Evolutionary conservation across 805 yeast species (phyloP).

Genomic region (Metschnikowia anglica): DNA sequence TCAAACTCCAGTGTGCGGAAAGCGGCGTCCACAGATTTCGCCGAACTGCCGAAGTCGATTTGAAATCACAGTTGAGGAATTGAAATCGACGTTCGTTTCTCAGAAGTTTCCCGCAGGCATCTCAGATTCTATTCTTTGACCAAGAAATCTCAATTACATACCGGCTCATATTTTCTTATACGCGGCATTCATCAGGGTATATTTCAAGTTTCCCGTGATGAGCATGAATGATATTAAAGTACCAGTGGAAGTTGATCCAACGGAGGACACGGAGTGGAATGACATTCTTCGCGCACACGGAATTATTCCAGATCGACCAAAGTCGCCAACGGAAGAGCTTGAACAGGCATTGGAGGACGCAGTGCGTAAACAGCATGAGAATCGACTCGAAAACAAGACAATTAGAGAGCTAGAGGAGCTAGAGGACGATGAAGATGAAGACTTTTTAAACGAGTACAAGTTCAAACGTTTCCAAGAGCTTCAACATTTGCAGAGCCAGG

Average conservation of each 20-base stretch:
- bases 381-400: conserved; percentile 73
- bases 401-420: conserved; percentile 81
- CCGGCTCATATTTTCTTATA: no score
- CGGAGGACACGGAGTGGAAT: conserved; percentile 98
- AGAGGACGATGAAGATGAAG: conserved; percentile 93
- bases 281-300: conserved; percentile 90
- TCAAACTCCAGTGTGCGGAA: no score
- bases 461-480: conserved; percentile 76
- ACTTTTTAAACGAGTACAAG: conserved; percentile 75
- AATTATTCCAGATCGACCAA: conserved; percentile 86
- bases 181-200: not conserved
- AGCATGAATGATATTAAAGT: conserved; percentile 51
- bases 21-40: no score
- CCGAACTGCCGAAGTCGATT: no score
- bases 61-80: no score
- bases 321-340: conserved; percentile 80
- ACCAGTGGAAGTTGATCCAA: conserved; percentile 87
- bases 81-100: no score
- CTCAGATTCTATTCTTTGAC: no score
- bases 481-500: conserved; percentile 53
- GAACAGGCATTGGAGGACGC: conserved; percentile 90
- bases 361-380: conserved; percentile 72
- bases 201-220: conserved; percentile 2
- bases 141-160: no score
- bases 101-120: no score